Percentiles rank a stretch among this genome's conserved stretches.
Conservation (phyloP, 306 rosid genomes). For the Lablab purpureus region DNA sequence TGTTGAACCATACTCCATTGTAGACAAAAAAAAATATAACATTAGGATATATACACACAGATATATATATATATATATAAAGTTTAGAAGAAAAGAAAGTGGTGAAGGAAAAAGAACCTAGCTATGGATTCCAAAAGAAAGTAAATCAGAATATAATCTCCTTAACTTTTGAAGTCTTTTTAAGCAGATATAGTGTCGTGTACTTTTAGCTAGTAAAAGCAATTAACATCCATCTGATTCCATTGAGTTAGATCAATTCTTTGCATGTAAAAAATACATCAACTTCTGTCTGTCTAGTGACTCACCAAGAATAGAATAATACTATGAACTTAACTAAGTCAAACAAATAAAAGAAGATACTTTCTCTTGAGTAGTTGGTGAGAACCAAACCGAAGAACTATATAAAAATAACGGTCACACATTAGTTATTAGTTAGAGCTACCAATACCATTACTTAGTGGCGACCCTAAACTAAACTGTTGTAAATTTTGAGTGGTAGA, state of each 20-base stretch:
- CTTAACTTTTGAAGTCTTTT: slow-evolving; percentile 48
- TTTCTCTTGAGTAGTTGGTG: slow-evolving; percentile 29
- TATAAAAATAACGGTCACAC: not conserved
- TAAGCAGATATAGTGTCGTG: slow-evolving; percentile 42
- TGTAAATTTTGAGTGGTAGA: not conserved
- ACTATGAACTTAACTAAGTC: not conserved
- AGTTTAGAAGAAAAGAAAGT: not conserved
- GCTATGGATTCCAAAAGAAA: slow-evolving; percentile 16
- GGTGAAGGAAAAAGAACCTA: not conserved
- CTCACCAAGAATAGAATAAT: slow-evolving; percentile 15
- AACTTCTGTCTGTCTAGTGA: not conserved
- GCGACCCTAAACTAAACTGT: slow-evolving; percentile 2
- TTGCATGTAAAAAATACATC: not conserved
- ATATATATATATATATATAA: too few species aligned
- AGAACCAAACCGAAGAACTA: slow-evolving; percentile 41
- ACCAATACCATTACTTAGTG: slow-evolving; percentile 31
- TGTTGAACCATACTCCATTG: not conserved
- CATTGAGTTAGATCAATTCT: not conserved
- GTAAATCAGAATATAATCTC: slow-evolving; percentile 40
- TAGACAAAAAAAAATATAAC: not conserved
- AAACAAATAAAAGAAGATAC: not conserved
- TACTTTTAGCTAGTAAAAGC: slow-evolving; percentile 2
- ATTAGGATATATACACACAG: too few species aligned
- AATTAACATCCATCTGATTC: slow-evolving; percentile 4
- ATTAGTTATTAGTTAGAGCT: slow-evolving; percentile 39